phyloP scores from a whole-genome alignment of 2,329 filamentous ascomycete genomes.

The Zarea fungicola region DNA sequence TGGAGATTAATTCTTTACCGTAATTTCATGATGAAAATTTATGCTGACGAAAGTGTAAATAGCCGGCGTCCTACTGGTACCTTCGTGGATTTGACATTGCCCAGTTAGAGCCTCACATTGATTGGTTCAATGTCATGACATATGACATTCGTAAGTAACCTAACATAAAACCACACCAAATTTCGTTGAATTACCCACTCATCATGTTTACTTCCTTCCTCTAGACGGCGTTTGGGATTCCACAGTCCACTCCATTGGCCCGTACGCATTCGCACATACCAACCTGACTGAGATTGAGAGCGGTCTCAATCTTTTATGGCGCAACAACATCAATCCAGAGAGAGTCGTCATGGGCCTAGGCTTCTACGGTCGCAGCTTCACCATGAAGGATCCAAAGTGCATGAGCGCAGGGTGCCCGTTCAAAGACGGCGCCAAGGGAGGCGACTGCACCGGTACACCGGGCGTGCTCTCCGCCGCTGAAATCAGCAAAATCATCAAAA shows the following conservation, averaged over 20 bases:
- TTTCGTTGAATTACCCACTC: not conserved
- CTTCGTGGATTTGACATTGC: constrained; percentile 22
- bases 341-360: constrained; percentile 40
- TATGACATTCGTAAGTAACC: constrained; percentile 33
- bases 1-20: no score
- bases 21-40: no score
- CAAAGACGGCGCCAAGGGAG: constrained; percentile 19
- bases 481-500: constrained; percentile 24
- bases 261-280: constrained; percentile 29
- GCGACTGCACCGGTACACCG: constrained; percentile 24
- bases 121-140: constrained; percentile 41
- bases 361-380: constrained; percentile 39
- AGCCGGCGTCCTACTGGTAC: constrained; percentile 25
- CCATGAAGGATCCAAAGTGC: constrained; percentile 20
- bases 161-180: no score
- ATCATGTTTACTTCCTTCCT: not conserved
- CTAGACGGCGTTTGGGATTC: constrained; percentile 35
- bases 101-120: constrained; percentile 21
- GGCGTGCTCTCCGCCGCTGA: constrained; percentile 30
- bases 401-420: constrained; percentile 26
- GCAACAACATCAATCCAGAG: constrained; percentile 35
- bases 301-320: constrained; percentile 42
- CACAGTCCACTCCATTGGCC: constrained; percentile 22
- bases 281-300: constrained; percentile 33
- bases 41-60: no score